Evolutionary conservation across 352 stramenopile genomes (phyloP).

Genomic region (Phytopythium chamaehyphon): DNA sequence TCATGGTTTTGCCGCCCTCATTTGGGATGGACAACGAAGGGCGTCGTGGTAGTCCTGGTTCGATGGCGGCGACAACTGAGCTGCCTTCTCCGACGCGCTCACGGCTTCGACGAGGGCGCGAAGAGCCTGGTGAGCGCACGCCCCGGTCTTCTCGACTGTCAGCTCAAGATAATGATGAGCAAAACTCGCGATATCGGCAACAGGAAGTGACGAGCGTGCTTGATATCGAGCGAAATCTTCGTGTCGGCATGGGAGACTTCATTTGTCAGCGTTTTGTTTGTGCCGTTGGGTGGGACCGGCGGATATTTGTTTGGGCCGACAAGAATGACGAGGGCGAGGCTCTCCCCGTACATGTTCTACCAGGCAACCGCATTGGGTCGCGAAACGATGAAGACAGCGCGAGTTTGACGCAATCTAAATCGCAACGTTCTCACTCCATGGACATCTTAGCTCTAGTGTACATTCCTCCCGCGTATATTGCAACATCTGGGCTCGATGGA

Average conservation of each 20-base stretch:
- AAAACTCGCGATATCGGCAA: slow-evolving; percentile 47
- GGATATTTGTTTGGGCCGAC: slow-evolving; percentile 81
- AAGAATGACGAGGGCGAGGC: slow-evolving; percentile 75
- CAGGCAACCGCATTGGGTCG: slow-evolving; percentile 24
- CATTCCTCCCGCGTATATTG: slow-evolving; percentile 66
- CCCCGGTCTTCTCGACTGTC: not conserved
- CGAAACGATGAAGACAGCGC: slow-evolving; percentile 17
- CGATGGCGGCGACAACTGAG: slow-evolving; percentile 28
- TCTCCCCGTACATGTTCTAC: slow-evolving; percentile 52
- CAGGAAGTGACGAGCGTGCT: slow-evolving; percentile 85
- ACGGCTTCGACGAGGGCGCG: slow-evolving; percentile 11
- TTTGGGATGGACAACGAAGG: slow-evolving; percentile 63
- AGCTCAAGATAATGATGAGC: not conserved
- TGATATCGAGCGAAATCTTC: slow-evolving; percentile 72
- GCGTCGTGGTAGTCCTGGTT: slow-evolving; percentile 17
- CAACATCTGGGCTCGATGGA: slow-evolving; percentile 64
- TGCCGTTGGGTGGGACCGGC: slow-evolving; percentile 82
- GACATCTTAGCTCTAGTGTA: slow-evolving; percentile 67
- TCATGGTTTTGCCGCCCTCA: slow-evolving; percentile 54
- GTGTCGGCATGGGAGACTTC: slow-evolving; percentile 78
- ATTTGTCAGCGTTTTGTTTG: slow-evolving; percentile 79
- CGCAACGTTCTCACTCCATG: slow-evolving; percentile 36
- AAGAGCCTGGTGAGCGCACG: not conserved
- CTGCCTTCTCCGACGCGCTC: slow-evolving; percentile 48
- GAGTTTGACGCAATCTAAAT: not conserved